Conservation (phyloP, 2,329 filamentous ascomycete species). For the Xylariaceae sp. region DNA sequence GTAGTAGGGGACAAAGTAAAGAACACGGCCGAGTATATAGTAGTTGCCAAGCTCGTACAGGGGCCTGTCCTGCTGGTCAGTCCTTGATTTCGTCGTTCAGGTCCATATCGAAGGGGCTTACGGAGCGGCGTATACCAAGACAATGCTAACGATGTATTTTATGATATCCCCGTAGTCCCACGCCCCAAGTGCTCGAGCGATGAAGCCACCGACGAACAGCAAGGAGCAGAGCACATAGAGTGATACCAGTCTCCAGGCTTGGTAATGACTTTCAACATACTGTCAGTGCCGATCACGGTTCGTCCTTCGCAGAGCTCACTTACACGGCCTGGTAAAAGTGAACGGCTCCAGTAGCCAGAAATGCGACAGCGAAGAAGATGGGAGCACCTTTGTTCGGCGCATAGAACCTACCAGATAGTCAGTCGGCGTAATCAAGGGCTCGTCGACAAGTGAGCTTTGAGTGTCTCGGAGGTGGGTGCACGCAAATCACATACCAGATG, state of each 20-base stretch:
- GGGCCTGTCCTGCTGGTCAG: slow-evolving; percentile 37
- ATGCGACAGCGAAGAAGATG: slow-evolving; percentile 45
- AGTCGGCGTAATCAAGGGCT: too few species aligned
- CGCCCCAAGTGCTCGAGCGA: slow-evolving; percentile 45
- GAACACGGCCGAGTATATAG: slow-evolving; percentile 53
- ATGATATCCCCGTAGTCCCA: slow-evolving; percentile 43
- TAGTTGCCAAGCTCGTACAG: slow-evolving; percentile 58
- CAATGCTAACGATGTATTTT: slow-evolving; percentile 42
- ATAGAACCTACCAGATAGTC: slow-evolving; percentile 38
- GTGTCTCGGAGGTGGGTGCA: too few species aligned
- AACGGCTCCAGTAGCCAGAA: slow-evolving; percentile 35
- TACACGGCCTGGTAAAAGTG: slow-evolving; percentile 48
- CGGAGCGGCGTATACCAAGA: slow-evolving; percentile 37
- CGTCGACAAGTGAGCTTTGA: too few species aligned
- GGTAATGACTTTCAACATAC: slow-evolving; percentile 44
- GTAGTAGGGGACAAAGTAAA: slow-evolving; percentile 57
- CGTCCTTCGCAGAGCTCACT: slow-evolving; percentile 23
- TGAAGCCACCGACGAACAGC: slow-evolving; percentile 56
- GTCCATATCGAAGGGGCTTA: slow-evolving; percentile 15
- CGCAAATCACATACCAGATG: slow-evolving; percentile 15
- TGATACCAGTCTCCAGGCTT: slow-evolving; percentile 54
- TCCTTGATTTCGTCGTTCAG: not conserved
- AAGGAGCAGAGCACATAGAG: slow-evolving; percentile 54
- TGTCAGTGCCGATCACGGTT: not conserved
- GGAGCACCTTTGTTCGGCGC: slow-evolving; percentile 47